Conservation (phyloP, 2,329 filamentous ascomycete genomes). For the Hypoxylon sp. region DNA sequence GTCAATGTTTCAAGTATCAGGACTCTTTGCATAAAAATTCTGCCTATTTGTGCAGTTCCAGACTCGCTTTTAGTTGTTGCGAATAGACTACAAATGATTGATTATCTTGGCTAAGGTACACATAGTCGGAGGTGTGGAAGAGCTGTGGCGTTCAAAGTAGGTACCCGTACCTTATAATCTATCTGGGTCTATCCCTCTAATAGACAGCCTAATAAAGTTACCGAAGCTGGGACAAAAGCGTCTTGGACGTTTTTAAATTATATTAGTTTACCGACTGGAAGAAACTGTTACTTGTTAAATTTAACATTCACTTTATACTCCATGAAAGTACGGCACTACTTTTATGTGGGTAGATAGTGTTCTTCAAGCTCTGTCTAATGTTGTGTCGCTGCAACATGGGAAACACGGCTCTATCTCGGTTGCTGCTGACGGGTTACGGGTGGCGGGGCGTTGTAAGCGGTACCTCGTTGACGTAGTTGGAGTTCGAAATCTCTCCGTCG, state of each 20-base stretch:
- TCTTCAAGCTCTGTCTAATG: background rate
- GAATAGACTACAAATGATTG: constrained; percentile 1
- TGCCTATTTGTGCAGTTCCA: background rate
- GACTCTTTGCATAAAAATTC: constrained; percentile 9
- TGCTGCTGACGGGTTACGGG: constrained; percentile 27
- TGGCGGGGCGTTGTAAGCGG: constrained; percentile 16
- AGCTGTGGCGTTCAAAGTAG: background rate
- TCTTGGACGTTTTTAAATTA: no score
- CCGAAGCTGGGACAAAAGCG: constrained; percentile 4
- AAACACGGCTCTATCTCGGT: constrained; percentile 27
- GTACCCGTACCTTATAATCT: background rate
- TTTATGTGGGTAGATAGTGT: background rate
- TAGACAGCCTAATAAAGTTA: background rate
- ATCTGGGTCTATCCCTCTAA: background rate
- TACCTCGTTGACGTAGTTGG: constrained; percentile 38
- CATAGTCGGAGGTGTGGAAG: background rate
- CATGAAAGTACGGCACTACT: background rate
- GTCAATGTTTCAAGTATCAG: constrained; percentile 31
- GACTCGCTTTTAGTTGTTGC: background rate
- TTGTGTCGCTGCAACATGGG: background rate
- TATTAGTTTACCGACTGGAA: background rate
- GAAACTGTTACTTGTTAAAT: background rate
- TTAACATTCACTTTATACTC: background rate
- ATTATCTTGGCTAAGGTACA: background rate
- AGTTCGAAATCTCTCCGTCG: constrained; percentile 15